Conservation (phyloP, 2,329 filamentous ascomycete genomes). For the Ramichloridium luteum region DNA sequence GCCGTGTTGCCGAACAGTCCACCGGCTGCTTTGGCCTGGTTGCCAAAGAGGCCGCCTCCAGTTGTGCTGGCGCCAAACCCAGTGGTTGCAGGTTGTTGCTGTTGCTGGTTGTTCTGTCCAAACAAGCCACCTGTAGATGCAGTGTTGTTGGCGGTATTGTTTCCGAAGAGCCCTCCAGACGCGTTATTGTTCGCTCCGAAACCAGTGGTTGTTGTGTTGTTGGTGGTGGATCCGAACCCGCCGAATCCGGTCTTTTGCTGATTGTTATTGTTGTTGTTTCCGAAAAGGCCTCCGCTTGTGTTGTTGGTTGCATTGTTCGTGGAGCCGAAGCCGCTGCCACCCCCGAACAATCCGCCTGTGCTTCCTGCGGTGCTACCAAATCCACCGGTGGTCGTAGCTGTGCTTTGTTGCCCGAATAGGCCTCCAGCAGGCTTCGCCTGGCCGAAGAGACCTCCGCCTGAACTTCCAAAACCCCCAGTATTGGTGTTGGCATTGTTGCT, state of each 20-base stretch:
- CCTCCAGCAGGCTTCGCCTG: slow-evolving; percentile 19
- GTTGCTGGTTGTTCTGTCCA: slow-evolving; percentile 9
- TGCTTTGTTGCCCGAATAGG: slow-evolving; percentile 12
- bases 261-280: slow-evolving; percentile 8
- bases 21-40: slow-evolving; percentile 18
- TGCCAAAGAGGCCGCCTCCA: slow-evolving; percentile 21
- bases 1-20: slow-evolving; percentile 12
- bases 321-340: no score
- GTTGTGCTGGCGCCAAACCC: slow-evolving; percentile 24
- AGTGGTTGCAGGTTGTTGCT: slow-evolving; percentile 11
- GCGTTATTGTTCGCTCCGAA: no score
- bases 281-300: slow-evolving; percentile 7
- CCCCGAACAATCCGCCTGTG: slow-evolving; percentile 14
- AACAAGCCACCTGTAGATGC: neutral
- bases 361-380: slow-evolving; percentile 13
- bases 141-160: slow-evolving; percentile 2
- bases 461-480: slow-evolving; percentile 25
- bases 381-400: slow-evolving; percentile 10
- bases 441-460: slow-evolving; percentile 22
- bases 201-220: slow-evolving; percentile 19
- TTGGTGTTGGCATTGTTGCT: slow-evolving; percentile 21
- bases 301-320: slow-evolving; percentile 9
- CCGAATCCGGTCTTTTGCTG: slow-evolving; percentile 15
- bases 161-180: no score
- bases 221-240: slow-evolving; percentile 9